Conservation (phyloP, 495 filamentous ascomycete genomes). For the Penicillium coffeae region DNA sequence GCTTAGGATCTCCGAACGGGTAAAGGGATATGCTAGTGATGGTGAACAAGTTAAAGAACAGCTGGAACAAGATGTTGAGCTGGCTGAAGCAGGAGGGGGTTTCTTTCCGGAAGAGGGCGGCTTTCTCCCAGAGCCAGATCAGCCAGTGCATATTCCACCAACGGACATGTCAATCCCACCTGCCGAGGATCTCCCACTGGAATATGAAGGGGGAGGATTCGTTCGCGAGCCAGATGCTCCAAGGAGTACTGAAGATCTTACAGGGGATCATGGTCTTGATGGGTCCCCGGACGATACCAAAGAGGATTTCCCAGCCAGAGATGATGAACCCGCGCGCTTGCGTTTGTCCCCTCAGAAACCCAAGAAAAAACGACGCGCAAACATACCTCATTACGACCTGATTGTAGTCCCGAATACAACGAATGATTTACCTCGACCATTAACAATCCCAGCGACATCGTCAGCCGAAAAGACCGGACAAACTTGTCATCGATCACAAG, state of each 20-base stretch:
- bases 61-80: neutral
- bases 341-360: neutral
- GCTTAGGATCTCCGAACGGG: constrained; percentile 72
- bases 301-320: neutral
- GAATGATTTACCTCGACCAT: neutral
- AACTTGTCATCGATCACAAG: too few relatives aligned
- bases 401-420: neutral
- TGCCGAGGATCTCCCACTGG: neutral
- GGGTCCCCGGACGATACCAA: neutral
- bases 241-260: neutral
- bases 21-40: constrained; percentile 59
- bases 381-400: neutral
- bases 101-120: constrained; percentile 41
- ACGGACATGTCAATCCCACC: constrained; percentile 1
- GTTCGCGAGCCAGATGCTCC: neutral
- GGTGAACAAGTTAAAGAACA: constrained; percentile 37
- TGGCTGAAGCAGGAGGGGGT: constrained; percentile 30
- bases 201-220: neutral
- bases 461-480: too few relatives aligned
- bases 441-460: neutral
- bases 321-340: neutral
- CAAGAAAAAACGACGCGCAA: neutral
- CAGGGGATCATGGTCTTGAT: neutral
- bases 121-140: constrained; percentile 46
- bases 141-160: too few relatives aligned